Base-by-base conservation (phyloP, 352 stramenopile genomes). In the Pythium apleroticum region DNA sequence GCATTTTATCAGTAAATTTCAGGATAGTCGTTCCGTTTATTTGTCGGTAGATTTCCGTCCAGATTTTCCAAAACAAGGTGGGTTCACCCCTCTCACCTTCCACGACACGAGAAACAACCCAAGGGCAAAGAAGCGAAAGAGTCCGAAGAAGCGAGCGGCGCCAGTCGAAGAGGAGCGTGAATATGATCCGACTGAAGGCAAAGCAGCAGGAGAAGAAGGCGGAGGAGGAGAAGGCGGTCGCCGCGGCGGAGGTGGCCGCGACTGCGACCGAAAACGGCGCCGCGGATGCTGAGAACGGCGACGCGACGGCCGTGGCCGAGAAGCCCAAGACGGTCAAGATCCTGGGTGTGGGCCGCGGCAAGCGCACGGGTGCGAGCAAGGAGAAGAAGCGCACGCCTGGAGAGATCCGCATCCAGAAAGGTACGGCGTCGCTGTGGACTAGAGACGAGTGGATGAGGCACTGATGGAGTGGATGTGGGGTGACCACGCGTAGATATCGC, bases 391-490 rank as follows among this genome's bases (percentile, higher is more conserved):
- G 96, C 65, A 98, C 91, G 69, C 97, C 97, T 7, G 97, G 96
- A 69, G 97, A 99, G 80, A 98, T 99, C 78, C 90, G 97, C 52
- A 99, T 99, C 74, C 97, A 99, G 77, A 99, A 99, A 94, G 97
- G 19, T 46, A 30, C 14, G 27, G 11, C 5, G 19, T 19, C 15
- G 8, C 7, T 11, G 33, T 41, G 33, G 33, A 11, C 17, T 25
- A 27, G 50, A 35, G 25, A 12, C 6, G 14, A 2, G 2, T 30
- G 8, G 14, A 35, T 48, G 7, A 2, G 20, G 14, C 19, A 17
- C n/a, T 57, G n/a, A 46, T 8, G 3, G 14, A 4, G 15, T 43
- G 50, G 50, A 57, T 57, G 28, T 53, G 46, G 30, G n/a, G 22
- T 31, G 46, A 39, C n/a, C 37, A 33, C 8, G 15, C 15, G 54